These are phyloP conservation scores for Draba incana DNA, from an alignment of 345 rosid genomes.

Conservation along the genomic window DNA sequence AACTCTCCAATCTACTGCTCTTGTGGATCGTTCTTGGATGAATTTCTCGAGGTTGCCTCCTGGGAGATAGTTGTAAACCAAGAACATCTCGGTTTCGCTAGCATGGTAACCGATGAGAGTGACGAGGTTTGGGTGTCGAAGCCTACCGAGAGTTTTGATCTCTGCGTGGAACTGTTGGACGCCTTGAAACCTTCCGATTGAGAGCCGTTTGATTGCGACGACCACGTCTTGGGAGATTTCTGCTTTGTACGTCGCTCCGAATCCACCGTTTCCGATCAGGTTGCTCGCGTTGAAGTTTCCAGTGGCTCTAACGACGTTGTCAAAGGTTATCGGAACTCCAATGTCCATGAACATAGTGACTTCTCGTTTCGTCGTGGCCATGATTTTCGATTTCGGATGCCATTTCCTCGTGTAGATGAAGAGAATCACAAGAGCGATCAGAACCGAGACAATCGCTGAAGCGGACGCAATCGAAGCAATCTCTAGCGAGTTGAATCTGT, in stretches of 20 bases:
- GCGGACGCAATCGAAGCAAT: constrained; percentile 67
- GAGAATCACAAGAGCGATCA: constrained; percentile 52
- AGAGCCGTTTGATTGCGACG: constrained; percentile 59
- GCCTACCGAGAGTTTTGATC: constrained; percentile 57
- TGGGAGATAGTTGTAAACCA: constrained; percentile 60
- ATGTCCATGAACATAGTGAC: constrained; percentile 55
- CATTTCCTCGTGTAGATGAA: constrained; percentile 61
- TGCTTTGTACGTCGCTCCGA: constrained; percentile 71
- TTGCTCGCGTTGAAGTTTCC: constrained; percentile 55
- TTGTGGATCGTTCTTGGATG: constrained; percentile 55
- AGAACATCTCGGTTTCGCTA: constrained; percentile 67
- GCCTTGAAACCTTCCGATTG: constrained; percentile 63
- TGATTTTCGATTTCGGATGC: constrained; percentile 47
- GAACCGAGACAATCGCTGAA: constrained; percentile 62
- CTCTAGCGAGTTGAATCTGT: constrained; percentile 54
- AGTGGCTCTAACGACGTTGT: constrained; percentile 61
- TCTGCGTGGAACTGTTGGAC: constrained; percentile 65
- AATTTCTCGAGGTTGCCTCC: constrained; percentile 68
- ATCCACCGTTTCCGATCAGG: constrained; percentile 66
- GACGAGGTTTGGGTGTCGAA: constrained; percentile 61
- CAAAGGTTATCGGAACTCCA: constrained; percentile 54
- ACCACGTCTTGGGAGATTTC: constrained; percentile 54
- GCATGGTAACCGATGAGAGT: constrained; percentile 64
- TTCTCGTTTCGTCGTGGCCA: constrained; percentile 49
- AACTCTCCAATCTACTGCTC: constrained; percentile 63